Evolutionary conservation across 2,329 filamentous ascomycete species (phyloP), one percentile per base, ranked within the genome.

Genomic region (Colletotrichum karsti): DNA sequence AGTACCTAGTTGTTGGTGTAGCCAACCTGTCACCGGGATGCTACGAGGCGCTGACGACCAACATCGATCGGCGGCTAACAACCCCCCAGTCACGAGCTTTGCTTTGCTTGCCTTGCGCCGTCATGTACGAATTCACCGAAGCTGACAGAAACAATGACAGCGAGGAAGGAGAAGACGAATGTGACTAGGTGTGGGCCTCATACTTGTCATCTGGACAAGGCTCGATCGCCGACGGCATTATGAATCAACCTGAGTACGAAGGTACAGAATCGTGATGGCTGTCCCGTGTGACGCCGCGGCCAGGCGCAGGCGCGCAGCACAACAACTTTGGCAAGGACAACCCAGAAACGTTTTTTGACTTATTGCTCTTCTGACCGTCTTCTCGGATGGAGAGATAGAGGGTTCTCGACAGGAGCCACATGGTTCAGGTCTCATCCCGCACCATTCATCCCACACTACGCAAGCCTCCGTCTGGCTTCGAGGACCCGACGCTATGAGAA

Each of bases 351-450:
- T n/a, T n/a, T n/a, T 42, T 22, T 26, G 50, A 53, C 30, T 30
- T 33, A 35, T 35, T 35, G 50, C 30, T 37, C 10, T 20, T 9
- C 18, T 7, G 39, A 15, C 13, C 5, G 15, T 7, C 39, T 42
- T 18, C 39, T 42, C 15, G 18, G 10, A 57, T 20, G 10, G 37
- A 18, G 37, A 33, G 24, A 39, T 13, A 22, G 18, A 28, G 28
- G 20, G 18, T 37, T 33, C 28, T 50, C 9, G 26, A 48, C 50
- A 44, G 39, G 58, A 50, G 13, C 12, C 50, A 15, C 33, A 33
- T 30, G 28, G 18, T 20, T 42, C 63, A 55, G 54, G 51, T 59
- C 56, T 57, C 42, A 58, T 44, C 51, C 64, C 35, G 42, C 24
- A 66, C 28, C 37, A 41, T 54, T 20, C 46, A 53, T 37, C 30